phyloP scores from a whole-genome alignment of 1,284 basidiomycete genomes.

The Heterobasidion annosum region DNA sequence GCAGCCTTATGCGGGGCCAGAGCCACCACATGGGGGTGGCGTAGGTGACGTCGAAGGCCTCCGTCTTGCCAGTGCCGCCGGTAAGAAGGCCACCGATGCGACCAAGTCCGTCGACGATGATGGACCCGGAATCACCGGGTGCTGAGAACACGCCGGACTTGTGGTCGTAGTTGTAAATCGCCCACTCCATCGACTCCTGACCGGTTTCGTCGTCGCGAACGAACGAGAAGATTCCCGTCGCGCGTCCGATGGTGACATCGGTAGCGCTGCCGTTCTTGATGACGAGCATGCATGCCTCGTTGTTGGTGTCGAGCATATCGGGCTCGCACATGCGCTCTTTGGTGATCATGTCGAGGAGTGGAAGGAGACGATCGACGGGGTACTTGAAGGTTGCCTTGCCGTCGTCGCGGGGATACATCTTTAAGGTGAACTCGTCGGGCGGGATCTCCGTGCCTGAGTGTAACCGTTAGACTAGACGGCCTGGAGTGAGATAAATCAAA shows the following conservation, averaged over 20 bases:
- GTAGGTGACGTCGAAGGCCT: conserved; percentile 21
- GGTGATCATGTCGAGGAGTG: conserved; percentile 22
- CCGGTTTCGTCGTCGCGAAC: conserved; percentile 18
- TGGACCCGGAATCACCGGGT: conserved; percentile 26
- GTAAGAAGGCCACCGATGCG: conserved; percentile 22
- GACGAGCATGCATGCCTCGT: conserved; percentile 19
- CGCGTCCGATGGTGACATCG: conserved; percentile 21
- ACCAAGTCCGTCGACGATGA: conserved; percentile 17
- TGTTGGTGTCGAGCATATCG: conserved; percentile 15
- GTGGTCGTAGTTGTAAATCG: conserved; percentile 17
- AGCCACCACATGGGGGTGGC: conserved; percentile 24
- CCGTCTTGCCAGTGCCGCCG: conserved; percentile 15
- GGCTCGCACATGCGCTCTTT: conserved; percentile 19
- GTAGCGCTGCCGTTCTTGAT: conserved; percentile 24
- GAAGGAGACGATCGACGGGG: conserved; percentile 19
- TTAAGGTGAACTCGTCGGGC: conserved; percentile 12
- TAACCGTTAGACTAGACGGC: not conserved
- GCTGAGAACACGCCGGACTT: conserved; percentile 22
- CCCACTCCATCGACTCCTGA: conserved; percentile 20
- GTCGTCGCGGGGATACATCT: conserved; percentile 13
- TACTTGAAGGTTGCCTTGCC: conserved; percentile 21
- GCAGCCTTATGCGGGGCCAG: conserved; percentile 16
- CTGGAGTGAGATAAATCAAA: conserved; percentile 8
- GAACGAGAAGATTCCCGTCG: conserved; percentile 21
- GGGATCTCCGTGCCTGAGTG: conserved; percentile 17